A percentile compares a stretch with the other conserved stretches of the same genome.
Evolutionary conservation across 1,284 basidiomycete species (phyloP).

Genomic region (Ceratobasidium sp.): DNA sequence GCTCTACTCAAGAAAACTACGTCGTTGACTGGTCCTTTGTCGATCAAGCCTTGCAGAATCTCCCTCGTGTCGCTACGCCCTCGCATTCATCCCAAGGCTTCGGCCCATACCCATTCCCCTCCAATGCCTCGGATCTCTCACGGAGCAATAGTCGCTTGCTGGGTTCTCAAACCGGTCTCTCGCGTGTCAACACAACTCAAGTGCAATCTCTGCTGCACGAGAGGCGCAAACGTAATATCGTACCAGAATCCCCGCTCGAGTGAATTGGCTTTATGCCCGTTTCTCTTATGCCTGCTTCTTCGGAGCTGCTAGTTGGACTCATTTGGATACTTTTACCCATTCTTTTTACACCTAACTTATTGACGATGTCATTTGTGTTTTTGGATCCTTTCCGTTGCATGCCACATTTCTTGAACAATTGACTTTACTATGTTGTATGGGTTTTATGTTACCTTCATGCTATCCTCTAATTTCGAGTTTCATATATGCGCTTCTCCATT

Average conservation of each 20-base stretch:
- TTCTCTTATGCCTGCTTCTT: not conserved
- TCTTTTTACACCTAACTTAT: constrained; percentile 23
- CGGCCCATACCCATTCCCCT: not conserved
- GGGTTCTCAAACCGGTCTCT: not conserved
- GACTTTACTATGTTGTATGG: not conserved
- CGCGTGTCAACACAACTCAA: constrained; percentile 20
- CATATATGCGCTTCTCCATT: constrained; percentile 20
- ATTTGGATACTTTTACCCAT: not conserved
- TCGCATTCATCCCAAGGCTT: not conserved
- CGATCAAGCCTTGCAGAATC: constrained; percentile 19
- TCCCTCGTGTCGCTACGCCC: not conserved
- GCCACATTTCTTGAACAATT: not conserved
- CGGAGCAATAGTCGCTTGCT: not conserved
- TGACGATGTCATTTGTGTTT: not conserved
- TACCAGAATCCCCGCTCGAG: not conserved
- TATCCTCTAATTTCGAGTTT: constrained; percentile 3
- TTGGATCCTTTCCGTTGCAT: constrained; percentile 10
- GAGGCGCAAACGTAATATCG: not conserved
- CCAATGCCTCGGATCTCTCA: not conserved
- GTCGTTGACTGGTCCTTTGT: constrained; percentile 29
- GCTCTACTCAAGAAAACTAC: constrained; percentile 37
- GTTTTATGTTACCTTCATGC: not conserved
- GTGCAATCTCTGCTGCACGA: constrained; percentile 25
- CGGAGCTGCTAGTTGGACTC: not conserved
- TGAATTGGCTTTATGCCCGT: not conserved